Evolutionary conservation across 176 grass and related monocot species (phyloP), one percentile per base, ranked within the genome.

Genomic region (Carex pumila): DNA sequence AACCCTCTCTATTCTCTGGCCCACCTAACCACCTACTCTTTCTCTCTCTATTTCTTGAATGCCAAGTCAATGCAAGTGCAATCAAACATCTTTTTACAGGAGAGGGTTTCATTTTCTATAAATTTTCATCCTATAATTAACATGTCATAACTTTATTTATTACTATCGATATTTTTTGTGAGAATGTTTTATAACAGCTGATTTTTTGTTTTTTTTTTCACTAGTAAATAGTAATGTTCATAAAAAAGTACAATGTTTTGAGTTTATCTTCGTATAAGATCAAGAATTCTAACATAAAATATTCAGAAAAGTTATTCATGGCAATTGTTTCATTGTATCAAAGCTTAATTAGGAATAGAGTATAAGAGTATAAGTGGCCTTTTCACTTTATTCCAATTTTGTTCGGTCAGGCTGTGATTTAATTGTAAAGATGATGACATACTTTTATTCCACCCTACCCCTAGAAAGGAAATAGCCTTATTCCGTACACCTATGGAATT

Each of bases 11-110:
- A 29, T 62, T 29, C 39, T 54, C 5, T 78, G 50, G 14, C 79
- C 59, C 79, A 81, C 57, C 79, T 43, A 63, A 34, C 57, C 12
- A 81, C 79, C 61, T 45, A 34, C 19, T 65, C 47, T 75, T 31
- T 54, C 71, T 25, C 18, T 72, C 7, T 81, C 6, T 49, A 7
- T 83, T 68, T 55, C 62, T 83, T 55, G 3, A 83, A 83, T 83
- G 45, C 68, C 62, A 83, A 83, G 63, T 14, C 62, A 82, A 81
- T 61, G 18, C 41, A 65, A 53, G 21, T 61, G 3, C 45, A 57
- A 80, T 10, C 54, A 73, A 47, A 71, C 17, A 73, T 14, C 5
- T 68, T 37, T 37, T 68, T 7, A 32, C 22, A 41, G 15, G 68
- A 19, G 68, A 21, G 68, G 68, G 7, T 72, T 72, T 72, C 17